These are phyloP conservation scores for Ormosia semicastrata DNA, from an alignment of 306 rosid species.

Conservation along the genomic window DNA sequence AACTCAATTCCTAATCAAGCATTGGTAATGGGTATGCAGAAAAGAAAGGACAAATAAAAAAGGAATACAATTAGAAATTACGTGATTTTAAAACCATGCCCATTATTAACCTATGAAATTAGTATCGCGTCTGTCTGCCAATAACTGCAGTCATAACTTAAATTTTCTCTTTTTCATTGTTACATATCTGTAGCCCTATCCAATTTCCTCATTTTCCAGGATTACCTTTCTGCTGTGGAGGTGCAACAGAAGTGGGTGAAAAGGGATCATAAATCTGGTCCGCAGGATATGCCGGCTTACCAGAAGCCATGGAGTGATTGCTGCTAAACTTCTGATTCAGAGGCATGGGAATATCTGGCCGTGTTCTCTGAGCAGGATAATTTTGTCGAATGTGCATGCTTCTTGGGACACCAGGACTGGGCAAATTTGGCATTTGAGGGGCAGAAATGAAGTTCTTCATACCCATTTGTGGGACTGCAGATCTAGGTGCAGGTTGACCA, in stretches of 20 bases:
- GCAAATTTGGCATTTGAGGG: conserved; percentile 47
- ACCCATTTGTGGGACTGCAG: conserved; percentile 47
- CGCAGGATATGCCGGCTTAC: conserved; percentile 46
- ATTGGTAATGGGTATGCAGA: not conserved
- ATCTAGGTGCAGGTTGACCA: conserved; percentile 42
- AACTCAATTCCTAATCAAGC: not conserved
- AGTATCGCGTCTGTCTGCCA: not conserved
- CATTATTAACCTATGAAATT: conserved; percentile 15
- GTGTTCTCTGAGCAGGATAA: conserved; percentile 38
- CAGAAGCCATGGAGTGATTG: conserved; percentile 43
- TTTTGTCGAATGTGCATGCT: conserved; percentile 49
- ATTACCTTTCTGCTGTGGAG: conserved; percentile 47
- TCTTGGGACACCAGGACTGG: conserved; percentile 38
- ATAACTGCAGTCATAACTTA: not conserved
- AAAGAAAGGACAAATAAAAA: not conserved
- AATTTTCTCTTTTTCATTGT: not conserved
- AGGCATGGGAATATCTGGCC: conserved; percentile 40
- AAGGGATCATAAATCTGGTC: conserved; percentile 97
- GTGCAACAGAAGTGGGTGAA: conserved; percentile 66
- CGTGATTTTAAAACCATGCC: not conserved
- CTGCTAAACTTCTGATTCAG: conserved; percentile 50
- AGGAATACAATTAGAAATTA: conserved; percentile 15
- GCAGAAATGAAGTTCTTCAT: conserved; percentile 57
- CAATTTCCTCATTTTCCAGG: conserved; percentile 33
- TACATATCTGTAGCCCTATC: not conserved